These are phyloP conservation scores for Podila epigama DNA, from an alignment of 192 early-diverging fungal species.

Conservation along the genomic window DNA sequence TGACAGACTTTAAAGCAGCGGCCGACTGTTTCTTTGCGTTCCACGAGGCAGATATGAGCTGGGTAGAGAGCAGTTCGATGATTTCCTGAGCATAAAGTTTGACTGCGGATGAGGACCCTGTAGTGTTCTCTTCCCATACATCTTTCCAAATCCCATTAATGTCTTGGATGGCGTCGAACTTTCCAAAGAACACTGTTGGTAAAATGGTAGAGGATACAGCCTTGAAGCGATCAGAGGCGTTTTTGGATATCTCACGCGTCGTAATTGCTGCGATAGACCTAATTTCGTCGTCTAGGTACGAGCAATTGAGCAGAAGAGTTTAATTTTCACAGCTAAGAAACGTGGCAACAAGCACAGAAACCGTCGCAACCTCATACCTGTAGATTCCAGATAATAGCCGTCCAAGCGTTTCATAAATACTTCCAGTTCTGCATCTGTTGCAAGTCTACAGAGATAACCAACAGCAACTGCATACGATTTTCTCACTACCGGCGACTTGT, in stretches of 20 bases:
- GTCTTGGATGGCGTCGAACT: constrained; percentile 63
- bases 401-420: constrained; percentile 77
- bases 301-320: neutral
- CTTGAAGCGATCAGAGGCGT: constrained; percentile 66
- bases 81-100: constrained; percentile 72
- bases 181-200: constrained; percentile 76
- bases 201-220: constrained; percentile 64
- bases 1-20: constrained; percentile 66
- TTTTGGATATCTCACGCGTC: constrained; percentile 70
- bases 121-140: constrained; percentile 80
- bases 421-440: constrained; percentile 61
- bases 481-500: constrained; percentile 81
- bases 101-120: constrained; percentile 63
- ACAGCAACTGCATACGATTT: constrained; percentile 87
- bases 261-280: constrained; percentile 74
- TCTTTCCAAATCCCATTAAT: constrained; percentile 71
- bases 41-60: constrained; percentile 76
- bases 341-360: neutral
- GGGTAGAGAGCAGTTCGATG: constrained; percentile 55
- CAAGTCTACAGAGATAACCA: constrained; percentile 77
- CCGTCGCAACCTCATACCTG: constrained; percentile 44
- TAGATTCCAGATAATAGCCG: constrained; percentile 77
- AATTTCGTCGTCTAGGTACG: constrained; percentile 67
- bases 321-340: neutral
- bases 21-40: constrained; percentile 80